These are phyloP conservation scores for Amaranthus palmeri DNA, from an alignment of 148 eudicot genomes.

Conservation along the genomic window DNA sequence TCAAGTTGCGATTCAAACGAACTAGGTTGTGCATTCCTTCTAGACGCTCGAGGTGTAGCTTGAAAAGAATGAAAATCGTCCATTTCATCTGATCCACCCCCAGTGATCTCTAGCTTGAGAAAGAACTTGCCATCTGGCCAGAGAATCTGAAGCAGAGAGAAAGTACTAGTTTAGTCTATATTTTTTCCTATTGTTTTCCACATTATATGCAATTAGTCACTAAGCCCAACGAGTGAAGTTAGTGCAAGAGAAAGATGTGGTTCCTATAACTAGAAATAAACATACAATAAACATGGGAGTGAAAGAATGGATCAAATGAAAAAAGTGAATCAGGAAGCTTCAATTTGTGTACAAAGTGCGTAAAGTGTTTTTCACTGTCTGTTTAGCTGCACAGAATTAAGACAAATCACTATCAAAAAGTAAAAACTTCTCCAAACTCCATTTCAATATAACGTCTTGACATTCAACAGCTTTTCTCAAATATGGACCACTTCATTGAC, in stretches of 20 bases:
- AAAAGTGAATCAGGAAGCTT: not conserved
- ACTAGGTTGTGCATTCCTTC: constrained; percentile 38
- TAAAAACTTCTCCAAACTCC: not conserved
- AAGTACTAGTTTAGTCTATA: not conserved
- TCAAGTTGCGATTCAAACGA: constrained; percentile 88
- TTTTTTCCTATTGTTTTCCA: not conserved
- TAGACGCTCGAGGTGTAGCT: constrained; percentile 34
- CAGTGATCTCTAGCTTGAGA: constrained; percentile 40
- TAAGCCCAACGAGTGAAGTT: too few species aligned
- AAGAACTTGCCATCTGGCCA: constrained; percentile 94
- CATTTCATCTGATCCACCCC: constrained; percentile 35
- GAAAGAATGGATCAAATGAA: not conserved
- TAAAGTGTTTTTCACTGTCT: not conserved
- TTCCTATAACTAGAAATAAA: too few species aligned
- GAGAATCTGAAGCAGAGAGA: constrained; percentile 45
- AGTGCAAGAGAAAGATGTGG: too few species aligned
- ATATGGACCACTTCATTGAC: not conserved
- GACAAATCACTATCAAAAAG: not conserved
- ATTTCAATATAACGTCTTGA: not conserved
- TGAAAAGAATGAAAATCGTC: constrained; percentile 34
- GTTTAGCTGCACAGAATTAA: not conserved
- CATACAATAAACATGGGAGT: not conserved
- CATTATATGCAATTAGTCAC: not conserved
- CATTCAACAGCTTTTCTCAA: not conserved
- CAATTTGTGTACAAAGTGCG: not conserved